Base-by-base conservation (phyloP, 257 asterid genomes). In the Misopates orontium region DNA sequence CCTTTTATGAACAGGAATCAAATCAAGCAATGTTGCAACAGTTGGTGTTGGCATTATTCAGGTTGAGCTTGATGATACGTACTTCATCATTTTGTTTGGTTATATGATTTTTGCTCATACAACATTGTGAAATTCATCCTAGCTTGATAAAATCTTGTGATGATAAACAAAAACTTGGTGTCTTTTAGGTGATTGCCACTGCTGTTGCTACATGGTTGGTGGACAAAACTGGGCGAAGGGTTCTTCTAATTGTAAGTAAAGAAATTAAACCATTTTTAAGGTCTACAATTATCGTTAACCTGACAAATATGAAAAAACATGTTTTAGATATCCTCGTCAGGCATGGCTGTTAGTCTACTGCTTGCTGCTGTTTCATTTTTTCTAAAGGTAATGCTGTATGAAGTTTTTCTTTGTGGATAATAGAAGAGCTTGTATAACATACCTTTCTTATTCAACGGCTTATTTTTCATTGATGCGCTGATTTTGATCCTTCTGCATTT, bases 171-270 rank as follows among this genome's bases (percentile, higher is more conserved):
- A n/a, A 23, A 24, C 6, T 51, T n/a, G 41, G 19, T 45, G 15
- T 41, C 73, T 24, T 75, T 55, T 73, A 91, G 98, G 98, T 91
- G 54, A 74, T 89, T 75, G 98, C 98, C 52, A 91, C 98, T 50
- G 95, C 81, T 66, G 75, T 91, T 53, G 65, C 98, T 10, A 81
- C 90, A 50, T 91, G 98, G 98, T 62, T 89, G 83, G 86, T 85
- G 64, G 98, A 91, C 81, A 89, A 82, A 85, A 74, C 96, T 10
- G 98, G 98, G 44, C 96, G 96, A 56, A 82, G 98, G 79, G 68
- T 91, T 78, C 84, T 89, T 57, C 84, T 91, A 59, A 74, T 78
- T 48, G 96, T 91, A 75, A 87, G 96, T 81, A 59, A 24, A 22
- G 59, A 39, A 49, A 47, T 53, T 32, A 32, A 21, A 21, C 47